Evolutionary conservation across 257 asterid genomes (phyloP).

Genomic region (Cynanchum wilfordii): DNA sequence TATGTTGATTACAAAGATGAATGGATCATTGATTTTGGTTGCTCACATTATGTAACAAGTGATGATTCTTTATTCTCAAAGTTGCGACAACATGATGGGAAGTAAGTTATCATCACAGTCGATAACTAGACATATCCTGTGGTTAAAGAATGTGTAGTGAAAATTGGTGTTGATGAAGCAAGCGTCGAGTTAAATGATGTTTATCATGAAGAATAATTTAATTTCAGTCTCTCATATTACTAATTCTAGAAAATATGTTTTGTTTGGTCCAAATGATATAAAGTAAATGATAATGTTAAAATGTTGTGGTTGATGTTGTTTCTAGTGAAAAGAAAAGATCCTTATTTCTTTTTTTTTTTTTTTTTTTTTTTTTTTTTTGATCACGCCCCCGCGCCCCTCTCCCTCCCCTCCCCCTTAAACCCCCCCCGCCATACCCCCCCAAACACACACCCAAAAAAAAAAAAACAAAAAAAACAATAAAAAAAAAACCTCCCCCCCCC

Average conservation of each 20-base stretch:
- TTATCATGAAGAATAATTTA: too few species aligned
- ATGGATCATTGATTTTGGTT: neutral
- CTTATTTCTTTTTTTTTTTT: too few species aligned
- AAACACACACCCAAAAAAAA: too few species aligned
- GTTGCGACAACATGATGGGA: neutral
- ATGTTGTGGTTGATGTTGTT: constrained; percentile 5
- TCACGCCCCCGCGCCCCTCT: too few species aligned
- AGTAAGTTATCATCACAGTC: neutral
- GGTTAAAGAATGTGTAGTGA: neutral
- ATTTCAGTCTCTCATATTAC: too few species aligned
- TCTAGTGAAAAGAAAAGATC: constrained; percentile 8
- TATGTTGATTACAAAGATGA: neutral
- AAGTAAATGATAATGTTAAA: constrained; percentile 10
- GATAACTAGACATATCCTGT: neutral
- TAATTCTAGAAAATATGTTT: too few species aligned
- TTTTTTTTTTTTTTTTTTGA: too few species aligned
- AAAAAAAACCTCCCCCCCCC: too few species aligned
- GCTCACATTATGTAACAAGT: neutral
- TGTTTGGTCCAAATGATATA: constrained; percentile 1
- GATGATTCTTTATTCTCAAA: neutral
- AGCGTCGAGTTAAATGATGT: neutral
- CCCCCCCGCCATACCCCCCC: too few species aligned
- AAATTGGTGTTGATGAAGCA: neutral
- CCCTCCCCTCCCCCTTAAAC: too few species aligned
- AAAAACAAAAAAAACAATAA: too few species aligned